phyloP scores from a whole-genome alignment of 768 basidiomycete genomes.

The Lepiota brunneoincarnata region DNA sequence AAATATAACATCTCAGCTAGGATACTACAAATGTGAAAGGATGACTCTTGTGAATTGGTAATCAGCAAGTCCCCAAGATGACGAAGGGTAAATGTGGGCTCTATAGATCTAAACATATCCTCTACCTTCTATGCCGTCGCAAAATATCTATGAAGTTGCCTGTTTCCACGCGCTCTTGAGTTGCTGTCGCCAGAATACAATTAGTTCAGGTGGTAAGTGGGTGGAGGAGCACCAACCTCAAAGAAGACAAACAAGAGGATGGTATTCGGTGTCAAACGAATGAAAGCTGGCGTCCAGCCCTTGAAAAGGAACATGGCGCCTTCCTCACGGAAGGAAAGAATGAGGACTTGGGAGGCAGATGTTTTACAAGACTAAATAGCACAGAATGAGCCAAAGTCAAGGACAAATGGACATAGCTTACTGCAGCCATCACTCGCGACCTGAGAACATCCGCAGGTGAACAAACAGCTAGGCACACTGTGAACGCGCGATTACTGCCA shows the following conservation, averaged over 20 bases:
- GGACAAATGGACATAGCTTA: conserved; percentile 28
- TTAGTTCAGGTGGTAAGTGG: background rate
- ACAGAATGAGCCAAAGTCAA: conserved; percentile 7
- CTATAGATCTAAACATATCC: background rate
- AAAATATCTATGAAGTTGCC: conserved; percentile 5
- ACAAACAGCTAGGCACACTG: conserved; percentile 54
- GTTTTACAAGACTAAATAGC: conserved; percentile 45
- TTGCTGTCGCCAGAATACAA: conserved; percentile 45
- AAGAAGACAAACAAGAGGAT: conserved; percentile 83
- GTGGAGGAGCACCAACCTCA: conserved; percentile 46
- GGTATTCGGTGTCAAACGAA: conserved; percentile 81
- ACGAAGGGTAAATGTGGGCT: background rate
- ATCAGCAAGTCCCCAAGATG: background rate
- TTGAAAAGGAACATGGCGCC: conserved; percentile 80
- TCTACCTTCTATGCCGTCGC: conserved; percentile 11
- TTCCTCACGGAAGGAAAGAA: conserved; percentile 64
- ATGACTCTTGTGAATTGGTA: background rate
- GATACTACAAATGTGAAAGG: background rate
- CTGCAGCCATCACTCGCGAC: conserved; percentile 77
- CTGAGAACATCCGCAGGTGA: conserved; percentile 77
- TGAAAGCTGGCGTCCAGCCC: conserved; percentile 88
- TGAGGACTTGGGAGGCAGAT: conserved; percentile 49
- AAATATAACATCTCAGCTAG: background rate
- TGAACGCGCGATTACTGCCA: conserved; percentile 11
- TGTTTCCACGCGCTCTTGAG: conserved; percentile 60